phyloP scores from a whole-genome alignment of 139 green algal species.

The Tetraselmis chui region DNA sequence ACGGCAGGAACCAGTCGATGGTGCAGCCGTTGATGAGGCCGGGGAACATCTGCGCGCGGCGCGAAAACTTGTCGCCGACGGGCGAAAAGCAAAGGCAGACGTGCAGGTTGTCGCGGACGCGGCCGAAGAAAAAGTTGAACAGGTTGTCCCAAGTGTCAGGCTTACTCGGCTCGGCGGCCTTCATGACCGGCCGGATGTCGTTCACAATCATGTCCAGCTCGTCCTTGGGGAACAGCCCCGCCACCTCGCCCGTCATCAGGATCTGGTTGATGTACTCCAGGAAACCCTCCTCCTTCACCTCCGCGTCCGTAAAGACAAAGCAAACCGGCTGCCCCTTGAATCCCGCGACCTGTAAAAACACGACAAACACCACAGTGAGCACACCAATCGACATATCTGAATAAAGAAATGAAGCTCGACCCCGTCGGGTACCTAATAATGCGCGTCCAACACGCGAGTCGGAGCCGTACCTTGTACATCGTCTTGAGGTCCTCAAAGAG shows the following conservation, averaged over 20 bases:
- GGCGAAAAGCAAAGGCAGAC: conserved; percentile 89
- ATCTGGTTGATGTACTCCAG: conserved; percentile 98
- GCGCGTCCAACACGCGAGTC: no score
- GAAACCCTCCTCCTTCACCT: conserved; percentile 92
- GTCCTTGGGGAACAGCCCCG: conserved; percentile 89
- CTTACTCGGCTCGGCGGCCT: conserved; percentile 24
- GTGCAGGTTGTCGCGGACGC: conserved; percentile 86
- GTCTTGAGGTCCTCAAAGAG: conserved; percentile 93
- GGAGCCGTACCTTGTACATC: conserved; percentile 92
- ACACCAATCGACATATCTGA: no score
- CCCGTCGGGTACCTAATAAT: no score
- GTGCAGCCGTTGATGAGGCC: conserved; percentile 92
- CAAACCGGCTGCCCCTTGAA: conserved; percentile 84
- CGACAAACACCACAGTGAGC: no score
- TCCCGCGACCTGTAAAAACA: no score
- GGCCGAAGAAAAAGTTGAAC: conserved; percentile 84
- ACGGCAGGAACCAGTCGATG: conserved; percentile 87
- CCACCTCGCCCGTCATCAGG: conserved; percentile 82
- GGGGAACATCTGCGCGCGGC: conserved; percentile 83
- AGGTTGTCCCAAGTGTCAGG: conserved; percentile 89
- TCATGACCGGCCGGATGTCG: conserved; percentile 80
- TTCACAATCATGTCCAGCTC: conserved; percentile 91
- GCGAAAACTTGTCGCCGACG: conserved; percentile 78
- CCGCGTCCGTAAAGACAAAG: conserved; percentile 90
- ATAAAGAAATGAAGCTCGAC: no score